Evolutionary conservation across 1,139 yeast genomes (phyloP).

Genomic region (Nakaseomyces nivariensis): DNA sequence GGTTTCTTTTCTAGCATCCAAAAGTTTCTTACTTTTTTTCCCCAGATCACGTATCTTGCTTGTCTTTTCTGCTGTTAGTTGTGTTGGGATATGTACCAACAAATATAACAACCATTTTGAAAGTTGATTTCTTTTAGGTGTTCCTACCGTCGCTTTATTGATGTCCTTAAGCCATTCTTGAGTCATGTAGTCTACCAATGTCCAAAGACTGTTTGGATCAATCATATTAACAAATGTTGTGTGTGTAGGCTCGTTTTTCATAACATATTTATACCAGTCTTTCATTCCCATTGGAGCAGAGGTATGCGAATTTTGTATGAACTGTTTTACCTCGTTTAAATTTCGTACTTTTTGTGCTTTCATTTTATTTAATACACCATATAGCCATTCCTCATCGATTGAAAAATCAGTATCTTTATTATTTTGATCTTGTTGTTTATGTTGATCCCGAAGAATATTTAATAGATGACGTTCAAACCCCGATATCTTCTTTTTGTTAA

Average conservation of each 20-base stretch:
- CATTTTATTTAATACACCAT: slow-evolving; percentile 6
- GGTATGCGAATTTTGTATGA: slow-evolving; percentile 8
- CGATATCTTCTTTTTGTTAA: slow-evolving; percentile 2
- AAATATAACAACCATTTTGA: slow-evolving; percentile 24
- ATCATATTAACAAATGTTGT: slow-evolving; percentile 13
- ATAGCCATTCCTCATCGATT: slow-evolving; percentile 23
- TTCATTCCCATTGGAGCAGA: slow-evolving; percentile 14
- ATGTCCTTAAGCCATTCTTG: slow-evolving; percentile 23
- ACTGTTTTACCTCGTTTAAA: slow-evolving; percentile 6
- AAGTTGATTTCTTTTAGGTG: slow-evolving; percentile 6
- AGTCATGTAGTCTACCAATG: slow-evolving; percentile 19
- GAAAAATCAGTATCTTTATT: slow-evolving; percentile 9
- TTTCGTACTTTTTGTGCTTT: slow-evolving; percentile 11
- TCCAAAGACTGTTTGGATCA: slow-evolving; percentile 16
- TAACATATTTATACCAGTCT: slow-evolving; percentile 19
- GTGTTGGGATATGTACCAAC: slow-evolving; percentile 18
- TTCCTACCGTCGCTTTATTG: slow-evolving; percentile 10
- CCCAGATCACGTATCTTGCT: slow-evolving; percentile 23
- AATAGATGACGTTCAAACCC: slow-evolving; percentile 11
- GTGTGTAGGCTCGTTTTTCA: slow-evolving; percentile 18
- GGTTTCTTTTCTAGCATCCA: not conserved
- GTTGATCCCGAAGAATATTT: slow-evolving; percentile 11
- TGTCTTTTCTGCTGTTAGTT: slow-evolving; percentile 19
- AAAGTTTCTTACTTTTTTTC: slow-evolving; percentile 16
- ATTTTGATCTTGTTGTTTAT: not conserved